These are phyloP conservation scores for Platanthera guangdongensis DNA, from an alignment of 106 monocot species.

Conservation along the genomic window DNA sequence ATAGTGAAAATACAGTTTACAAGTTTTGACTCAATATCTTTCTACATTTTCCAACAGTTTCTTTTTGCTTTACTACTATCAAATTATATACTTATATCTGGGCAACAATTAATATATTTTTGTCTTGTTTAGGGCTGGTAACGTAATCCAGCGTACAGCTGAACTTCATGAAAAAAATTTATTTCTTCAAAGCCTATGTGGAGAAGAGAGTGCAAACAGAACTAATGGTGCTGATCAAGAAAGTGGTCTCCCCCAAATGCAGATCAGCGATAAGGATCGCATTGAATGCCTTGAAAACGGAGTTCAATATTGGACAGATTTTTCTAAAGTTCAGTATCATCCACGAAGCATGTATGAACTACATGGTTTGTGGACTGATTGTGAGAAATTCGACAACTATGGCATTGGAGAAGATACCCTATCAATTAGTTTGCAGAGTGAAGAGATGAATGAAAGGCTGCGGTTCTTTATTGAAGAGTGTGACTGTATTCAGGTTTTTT, in stretches of 20 bases:
- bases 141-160: slow-evolving; percentile 36
- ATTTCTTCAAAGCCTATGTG: slow-evolving; percentile 69
- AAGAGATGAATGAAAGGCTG: slow-evolving; percentile 76
- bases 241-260: slow-evolving; percentile 5
- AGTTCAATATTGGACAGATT: slow-evolving; percentile 87
- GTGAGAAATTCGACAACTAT: slow-evolving; percentile 69
- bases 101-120: not conserved
- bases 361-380: slow-evolving; percentile 56
- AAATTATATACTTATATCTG: not conserved
- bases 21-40: too few species aligned
- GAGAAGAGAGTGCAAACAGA: slow-evolving; percentile 26
- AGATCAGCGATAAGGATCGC: slow-evolving; percentile 54
- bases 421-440: slow-evolving; percentile 44
- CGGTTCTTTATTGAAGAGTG: slow-evolving; percentile 92
- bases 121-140: slow-evolving; percentile 48
- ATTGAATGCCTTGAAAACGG: slow-evolving; percentile 57
- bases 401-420: slow-evolving; percentile 63
- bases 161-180: slow-evolving; percentile 68
- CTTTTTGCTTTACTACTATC: too few species aligned
- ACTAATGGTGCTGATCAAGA: slow-evolving; percentile 11
- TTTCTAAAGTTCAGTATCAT: slow-evolving; percentile 83
- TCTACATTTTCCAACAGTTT: too few species aligned
- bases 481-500: slow-evolving; percentile 77
- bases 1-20: too few species aligned
- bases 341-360: slow-evolving; percentile 71